Base-by-base conservation (phyloP, 441 rosid species). In the Adansonia gregorii region DNA sequence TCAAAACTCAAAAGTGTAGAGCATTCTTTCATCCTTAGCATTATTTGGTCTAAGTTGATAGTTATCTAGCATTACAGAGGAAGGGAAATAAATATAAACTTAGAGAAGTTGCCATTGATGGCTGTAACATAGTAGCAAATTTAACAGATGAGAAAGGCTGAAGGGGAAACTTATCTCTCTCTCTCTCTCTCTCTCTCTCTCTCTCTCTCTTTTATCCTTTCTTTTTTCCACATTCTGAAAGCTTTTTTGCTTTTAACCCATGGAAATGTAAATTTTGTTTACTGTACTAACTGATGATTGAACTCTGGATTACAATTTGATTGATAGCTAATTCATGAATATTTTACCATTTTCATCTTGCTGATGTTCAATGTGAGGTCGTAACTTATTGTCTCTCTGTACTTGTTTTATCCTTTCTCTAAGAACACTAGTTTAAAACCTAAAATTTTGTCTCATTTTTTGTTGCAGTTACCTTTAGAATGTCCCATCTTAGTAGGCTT, bases 41-140 rank as follows among this genome's bases (percentile, higher is more conserved):
- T 76, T 74, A 56, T 85, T 78, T 83, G 65, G 80, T 80, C 67
- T 66, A 74, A 78, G 48, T 81, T 54, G 75, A 51, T 70, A 43
- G 74, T 43, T 49, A 67, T 54, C 52, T 55, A 22, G 61, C 27
- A 71, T 72, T 73, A 14, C 27, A 79, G 70, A 72, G 81, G 58
- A 74, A 41, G 77, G 60, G 61, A 41, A 74, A 65, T 35, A 73
- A 68, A 24, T 63, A 41, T 49, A 39, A 48, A 17, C 54, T 69
- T 67, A 73, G 78, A 75, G 17, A 72, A 76, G 87, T 80, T 74
- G 67, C 67, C 77, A 61, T 68, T 72, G 81, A 77, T 60, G 82
- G 78, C 72, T 84, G 86, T 86, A 87, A 77, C 86, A 84, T 85
- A 82, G 81, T 73, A 73, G 72, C 67, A 80, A 77, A 74, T 51